Percentiles rank a stretch among this genome's conserved stretches.
phyloP scores from a whole-genome alignment of 352 stramenopile genomes.

The Phytophthora pseudosyringae region DNA sequence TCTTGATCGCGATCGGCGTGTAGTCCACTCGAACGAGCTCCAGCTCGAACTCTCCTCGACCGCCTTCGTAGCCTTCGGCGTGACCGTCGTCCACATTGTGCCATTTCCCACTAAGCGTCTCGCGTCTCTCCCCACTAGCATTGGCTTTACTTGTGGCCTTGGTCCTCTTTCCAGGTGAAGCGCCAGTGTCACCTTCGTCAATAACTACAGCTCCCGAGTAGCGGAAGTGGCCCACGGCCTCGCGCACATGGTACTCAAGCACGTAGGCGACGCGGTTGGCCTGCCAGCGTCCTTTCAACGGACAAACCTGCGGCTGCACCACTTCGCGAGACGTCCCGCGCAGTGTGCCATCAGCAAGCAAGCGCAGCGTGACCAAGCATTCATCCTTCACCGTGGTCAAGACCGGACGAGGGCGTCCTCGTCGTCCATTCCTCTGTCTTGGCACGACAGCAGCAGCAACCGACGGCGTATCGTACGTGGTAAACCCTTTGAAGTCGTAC shows the following conservation, averaged over 20 bases:
- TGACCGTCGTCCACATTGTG: slow-evolving; percentile 66
- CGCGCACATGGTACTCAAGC: slow-evolving; percentile 69
- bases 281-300: slow-evolving; percentile 58
- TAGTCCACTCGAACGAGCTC: slow-evolving; percentile 48
- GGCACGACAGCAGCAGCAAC: slow-evolving; percentile 1
- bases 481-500: slow-evolving; percentile 74
- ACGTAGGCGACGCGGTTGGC: slow-evolving; percentile 60
- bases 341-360: slow-evolving; percentile 58
- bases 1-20: slow-evolving; percentile 19
- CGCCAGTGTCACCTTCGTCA: slow-evolving; percentile 12
- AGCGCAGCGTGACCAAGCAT: slow-evolving; percentile 70
- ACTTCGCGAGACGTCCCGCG: slow-evolving; percentile 64
- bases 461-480: slow-evolving; percentile 41
- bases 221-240: slow-evolving; percentile 64
- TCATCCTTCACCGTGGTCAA: slow-evolving; percentile 48
- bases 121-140: slow-evolving; percentile 22
- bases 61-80: slow-evolving; percentile 53
- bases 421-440: slow-evolving; percentile 24
- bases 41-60: slow-evolving; percentile 64
- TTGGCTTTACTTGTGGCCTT: slow-evolving; percentile 9
- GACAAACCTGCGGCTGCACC: slow-evolving; percentile 64
- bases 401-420: slow-evolving; percentile 8
- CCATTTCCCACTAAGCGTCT: slow-evolving; percentile 60
- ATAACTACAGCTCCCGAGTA: slow-evolving; percentile 62
- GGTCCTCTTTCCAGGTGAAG: slow-evolving; percentile 5